These are phyloP conservation scores for Nicotiana undulata DNA, from an alignment of 257 asterid species.

Conservation along the genomic window DNA sequence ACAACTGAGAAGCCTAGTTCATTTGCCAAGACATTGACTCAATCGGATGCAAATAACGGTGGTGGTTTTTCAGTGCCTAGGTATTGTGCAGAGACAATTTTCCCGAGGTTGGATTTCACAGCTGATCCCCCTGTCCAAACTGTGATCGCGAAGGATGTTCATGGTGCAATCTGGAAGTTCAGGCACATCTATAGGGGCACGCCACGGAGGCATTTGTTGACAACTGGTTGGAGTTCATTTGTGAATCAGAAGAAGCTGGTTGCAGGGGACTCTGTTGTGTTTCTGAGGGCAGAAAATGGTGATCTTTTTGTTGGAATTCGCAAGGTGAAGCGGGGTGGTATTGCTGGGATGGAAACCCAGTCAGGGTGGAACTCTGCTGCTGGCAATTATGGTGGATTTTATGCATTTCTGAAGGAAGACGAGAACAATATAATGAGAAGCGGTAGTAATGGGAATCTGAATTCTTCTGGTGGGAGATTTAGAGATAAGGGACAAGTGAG, in stretches of 20 bases:
- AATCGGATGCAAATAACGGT: conserved; percentile 36
- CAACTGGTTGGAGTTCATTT: conserved; percentile 70
- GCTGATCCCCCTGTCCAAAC: conserved; percentile 34
- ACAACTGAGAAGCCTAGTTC: conserved; percentile 22
- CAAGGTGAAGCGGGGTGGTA: conserved; percentile 44
- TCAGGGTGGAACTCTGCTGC: conserved; percentile 39
- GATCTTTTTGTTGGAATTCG: conserved; percentile 43
- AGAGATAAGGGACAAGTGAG: conserved; percentile 33
- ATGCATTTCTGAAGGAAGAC: conserved; percentile 30
- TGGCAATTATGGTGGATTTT: conserved; percentile 29
- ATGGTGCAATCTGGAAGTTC: conserved; percentile 47
- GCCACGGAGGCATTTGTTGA: conserved; percentile 59
- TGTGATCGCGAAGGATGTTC: conserved; percentile 30
- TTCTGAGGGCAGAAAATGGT: conserved; percentile 12
- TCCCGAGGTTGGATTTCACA: conserved; percentile 20
- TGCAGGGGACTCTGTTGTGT: conserved; percentile 25
- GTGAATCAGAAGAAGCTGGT: conserved; percentile 33
- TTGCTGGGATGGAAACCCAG: conserved; percentile 29
- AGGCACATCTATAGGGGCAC: conserved; percentile 63
- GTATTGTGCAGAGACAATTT: conserved; percentile 33
- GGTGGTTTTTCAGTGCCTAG: conserved; percentile 35
- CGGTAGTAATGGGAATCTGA: conserved; percentile 20
- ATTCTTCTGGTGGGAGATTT: conserved; percentile 19
- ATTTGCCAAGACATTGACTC: conserved; percentile 31
- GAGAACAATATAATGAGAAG: conserved; percentile 29